Evolutionary conservation across 805 yeast genomes (phyloP).

Genomic region (Ogataea philodendri): DNA sequence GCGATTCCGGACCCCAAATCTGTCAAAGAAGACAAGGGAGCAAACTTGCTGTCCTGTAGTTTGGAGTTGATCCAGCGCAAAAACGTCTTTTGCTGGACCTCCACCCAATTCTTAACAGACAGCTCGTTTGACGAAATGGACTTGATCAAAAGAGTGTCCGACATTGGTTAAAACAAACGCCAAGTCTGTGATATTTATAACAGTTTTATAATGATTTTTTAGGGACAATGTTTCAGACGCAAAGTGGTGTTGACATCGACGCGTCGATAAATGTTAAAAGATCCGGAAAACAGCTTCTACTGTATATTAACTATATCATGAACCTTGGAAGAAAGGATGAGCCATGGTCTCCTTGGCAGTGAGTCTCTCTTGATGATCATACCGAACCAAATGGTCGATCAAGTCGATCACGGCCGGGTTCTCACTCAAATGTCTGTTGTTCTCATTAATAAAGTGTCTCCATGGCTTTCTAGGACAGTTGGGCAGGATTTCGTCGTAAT

Average conservation of each 20-base stretch:
- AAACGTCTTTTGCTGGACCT: slow-evolving; percentile 47
- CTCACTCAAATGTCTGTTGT: slow-evolving; percentile 49
- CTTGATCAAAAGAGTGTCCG: slow-evolving; percentile 10
- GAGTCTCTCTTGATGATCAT: slow-evolving; percentile 83
- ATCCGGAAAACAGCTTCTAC: no score
- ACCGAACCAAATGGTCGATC: slow-evolving; percentile 68
- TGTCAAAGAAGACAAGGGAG: slow-evolving; percentile 27
- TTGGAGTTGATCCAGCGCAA: slow-evolving; percentile 48
- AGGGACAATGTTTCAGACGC: slow-evolving; percentile 9
- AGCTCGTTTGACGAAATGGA: slow-evolving; percentile 8
- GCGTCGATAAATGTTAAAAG: slow-evolving; percentile 10
- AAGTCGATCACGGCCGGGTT: slow-evolving; percentile 62
- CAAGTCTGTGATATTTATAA: not conserved
- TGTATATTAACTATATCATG: slow-evolving; percentile 2
- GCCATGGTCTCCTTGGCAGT: slow-evolving; percentile 88
- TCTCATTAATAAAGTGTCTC: slow-evolving; percentile 56
- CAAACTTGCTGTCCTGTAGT: slow-evolving; percentile 20
- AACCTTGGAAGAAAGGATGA: slow-evolving; percentile 43
- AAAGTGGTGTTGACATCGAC: slow-evolving; percentile 6
- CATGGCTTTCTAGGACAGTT: slow-evolving; percentile 66
- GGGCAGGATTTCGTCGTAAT: slow-evolving; percentile 73
- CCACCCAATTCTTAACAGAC: slow-evolving; percentile 37
- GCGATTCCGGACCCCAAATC: slow-evolving; percentile 43
- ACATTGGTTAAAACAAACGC: slow-evolving; percentile 1
- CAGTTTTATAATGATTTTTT: slow-evolving; percentile 1